Base-by-base conservation (phyloP, 1,284 basidiomycete genomes). In the Leccinum subspadiceum region DNA sequence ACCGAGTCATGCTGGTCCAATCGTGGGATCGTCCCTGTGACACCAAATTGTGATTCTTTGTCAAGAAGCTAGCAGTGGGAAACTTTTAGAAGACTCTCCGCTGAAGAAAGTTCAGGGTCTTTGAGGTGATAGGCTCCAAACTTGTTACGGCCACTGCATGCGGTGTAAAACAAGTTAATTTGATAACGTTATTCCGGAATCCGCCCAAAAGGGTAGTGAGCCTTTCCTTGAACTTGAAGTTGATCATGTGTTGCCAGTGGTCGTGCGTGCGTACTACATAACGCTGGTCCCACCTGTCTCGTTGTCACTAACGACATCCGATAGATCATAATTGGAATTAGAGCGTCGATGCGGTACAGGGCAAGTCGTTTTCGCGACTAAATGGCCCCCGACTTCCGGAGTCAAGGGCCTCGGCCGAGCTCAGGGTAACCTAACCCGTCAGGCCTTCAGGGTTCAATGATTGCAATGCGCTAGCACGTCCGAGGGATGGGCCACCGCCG, bases 11-110 rank as follows among this genome's bases (percentile, higher is more conserved):
- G 17, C 41, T 17, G 17, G 41, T 46, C 41, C 39, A 41, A 41
- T 46, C 44, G 44, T 46, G 44, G 44, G 44, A 46, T 46, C 44
- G 20, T 46, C 20, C 44, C 44, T 44, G 41, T 44, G 41, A 17
- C 41, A 17, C 17, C 15, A 46, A 46, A 46, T 46, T 20, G 3
- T 20, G 41, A 20, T 46, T 22, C 22, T 55, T 31, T 56, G 33
- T 35, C 37, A 52, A 41, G 49, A 35, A 29, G 5, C 39, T 10
- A n/a, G 15, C 12, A 57, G 59, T 64, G 62, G 46, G 58, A 65
- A 63, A 56, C 8, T 17, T 41, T 17, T 8, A 17, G n/a, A 41
- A 41, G 39, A 20, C 20, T 22, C 44, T 12, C 12, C 44, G 44
- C 44, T 22, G 20, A 46, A 22, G 44, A 44, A 41, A 20, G 41